Base-by-base conservation (phyloP, 2,329 filamentous ascomycete species). In the Penicillium decumbens region DNA sequence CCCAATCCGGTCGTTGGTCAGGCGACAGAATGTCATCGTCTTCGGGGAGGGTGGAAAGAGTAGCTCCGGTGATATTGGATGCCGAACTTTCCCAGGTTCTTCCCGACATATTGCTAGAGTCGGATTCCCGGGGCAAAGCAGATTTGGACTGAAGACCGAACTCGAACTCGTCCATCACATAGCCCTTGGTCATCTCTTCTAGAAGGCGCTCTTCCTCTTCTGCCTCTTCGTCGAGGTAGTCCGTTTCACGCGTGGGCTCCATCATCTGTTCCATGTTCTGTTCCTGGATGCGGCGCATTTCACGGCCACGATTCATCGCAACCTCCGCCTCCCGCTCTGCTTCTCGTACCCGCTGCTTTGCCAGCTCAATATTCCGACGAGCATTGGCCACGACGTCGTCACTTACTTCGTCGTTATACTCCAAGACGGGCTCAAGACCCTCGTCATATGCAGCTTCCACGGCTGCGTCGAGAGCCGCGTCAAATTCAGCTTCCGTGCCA, bases 361-460 rank as follows among this genome's bases (percentile, higher is more conserved):
- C 87, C 39, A 88, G 64, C 67, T 92, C 86, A 4, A 90, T 83
- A 59, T 82, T 85, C 35, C 80, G 77, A 59, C 84, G 73, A 3
- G 82, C 80, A 54, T 80, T 81, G 0, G 65, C 61, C 45, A 72
- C 64, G 27, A 72, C 55, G 50, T 70, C 64, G 51, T 70, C 61
- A 38, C 59, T 60, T 45, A 57, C 47, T 49, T 62, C 58, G 35
- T 55, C 72, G 32, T 52, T 65, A 58, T 45, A 62, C 54, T 64
- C 73, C 53, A 58, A 64, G 55, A 61, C 82, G 3, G 87, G 87
- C 64, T 95, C 90, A 55, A 89, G 88, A 0, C 88, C 88, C 55
- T 96, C 90, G 66, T 95, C 87, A 67, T 97, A 98, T 4, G 92
- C 93, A 43, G 92, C 92, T 69, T 97, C 93, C 7, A 97, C 91